Evolutionary conservation across 352 stramenopile genomes (phyloP), one percentile per base, ranked within the genome.

Genomic region (Pilasporangium apinafurcum): DNA sequence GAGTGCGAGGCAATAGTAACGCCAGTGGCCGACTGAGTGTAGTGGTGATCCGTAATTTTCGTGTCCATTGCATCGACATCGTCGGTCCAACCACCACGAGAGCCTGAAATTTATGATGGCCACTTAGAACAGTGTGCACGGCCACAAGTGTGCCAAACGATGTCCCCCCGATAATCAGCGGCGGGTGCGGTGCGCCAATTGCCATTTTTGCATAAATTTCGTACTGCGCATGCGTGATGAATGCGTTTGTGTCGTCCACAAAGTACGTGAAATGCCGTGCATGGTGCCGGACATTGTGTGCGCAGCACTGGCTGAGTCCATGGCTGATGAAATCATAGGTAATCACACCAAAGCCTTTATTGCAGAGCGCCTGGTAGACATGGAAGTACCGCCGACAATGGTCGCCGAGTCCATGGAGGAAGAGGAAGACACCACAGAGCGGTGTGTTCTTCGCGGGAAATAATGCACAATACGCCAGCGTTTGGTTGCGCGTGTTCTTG

Each of bases 341-440:
- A 24, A 79, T 43, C n/a, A 81, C 67, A 12, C 58, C 70, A 13
- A 80, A 80, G 18, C 62, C 57, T 30, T 62, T 51, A 6, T 51
- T 37, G 33, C 66, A 67, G 42, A 83, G 35, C 5, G 51, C 53
- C 47, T 79, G 59, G 47, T 65, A 80, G 12, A 80, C 36, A 26
- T 64, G 53, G 21, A 66, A 55, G 46, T 75, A 68, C 16, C 70
- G 62, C 18, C 66, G 57, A 21, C 55, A 63, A 51, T 83, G 70
- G 42, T 86, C 72, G 9, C 68, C 69, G 49, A 86, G 70, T 28
- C 72, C 70, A 41, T 83, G 67, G 25, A 83, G 51, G 48, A 67
- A 69, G 20, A 86, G 28, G 22, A 80, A 57, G 28, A 83, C 48
- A 26, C 67, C 70, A 8, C 68, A 44, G 41, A 80, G 44, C 2